phyloP scores from a whole-genome alignment of 1,284 basidiomycete genomes.

The Leucoagaricus sp. region DNA sequence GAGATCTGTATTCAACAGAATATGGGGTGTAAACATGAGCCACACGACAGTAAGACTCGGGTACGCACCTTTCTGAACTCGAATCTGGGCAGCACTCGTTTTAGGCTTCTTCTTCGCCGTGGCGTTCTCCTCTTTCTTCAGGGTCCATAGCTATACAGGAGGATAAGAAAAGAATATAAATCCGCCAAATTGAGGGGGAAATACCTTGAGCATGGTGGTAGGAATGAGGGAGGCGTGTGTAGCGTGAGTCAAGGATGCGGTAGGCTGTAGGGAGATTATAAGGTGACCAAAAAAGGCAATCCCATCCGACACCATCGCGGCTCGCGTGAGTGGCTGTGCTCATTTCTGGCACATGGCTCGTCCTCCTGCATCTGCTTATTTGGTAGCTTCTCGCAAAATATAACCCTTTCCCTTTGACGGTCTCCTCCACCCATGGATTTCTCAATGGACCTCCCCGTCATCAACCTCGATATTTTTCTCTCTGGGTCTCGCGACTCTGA shows the following conservation, averaged over 20 bases:
- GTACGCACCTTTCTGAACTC: constrained; percentile 91
- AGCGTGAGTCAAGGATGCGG: constrained; percentile 35
- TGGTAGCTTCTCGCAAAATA: neutral
- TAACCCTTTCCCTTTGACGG: neutral
- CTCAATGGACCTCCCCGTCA: constrained; percentile 59
- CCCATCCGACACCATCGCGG: constrained; percentile 29
- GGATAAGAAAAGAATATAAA: neutral
- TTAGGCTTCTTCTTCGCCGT: constrained; percentile 95
- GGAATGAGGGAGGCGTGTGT: constrained; percentile 29
- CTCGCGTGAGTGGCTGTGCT: constrained; percentile 34
- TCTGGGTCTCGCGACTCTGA: constrained; percentile 46
- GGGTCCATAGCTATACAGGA: constrained; percentile 84
- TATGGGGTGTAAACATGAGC: neutral
- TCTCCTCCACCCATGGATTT: constrained; percentile 18
- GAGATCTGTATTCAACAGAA: constrained; percentile 61
- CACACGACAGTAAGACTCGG: neutral
- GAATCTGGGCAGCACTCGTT: constrained; percentile 95
- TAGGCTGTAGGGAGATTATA: constrained; percentile 26
- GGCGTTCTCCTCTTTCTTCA: constrained; percentile 97
- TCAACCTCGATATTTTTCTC: constrained; percentile 80
- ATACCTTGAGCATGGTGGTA: constrained; percentile 60
- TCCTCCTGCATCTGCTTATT: neutral
- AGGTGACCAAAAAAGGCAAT: constrained; percentile 27
- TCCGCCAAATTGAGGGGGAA: constrained; percentile 2
- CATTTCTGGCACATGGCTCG: constrained; percentile 6